Conservation (phyloP, 1,139 yeast species). For the Casaregolazyma suthepensis region DNA sequence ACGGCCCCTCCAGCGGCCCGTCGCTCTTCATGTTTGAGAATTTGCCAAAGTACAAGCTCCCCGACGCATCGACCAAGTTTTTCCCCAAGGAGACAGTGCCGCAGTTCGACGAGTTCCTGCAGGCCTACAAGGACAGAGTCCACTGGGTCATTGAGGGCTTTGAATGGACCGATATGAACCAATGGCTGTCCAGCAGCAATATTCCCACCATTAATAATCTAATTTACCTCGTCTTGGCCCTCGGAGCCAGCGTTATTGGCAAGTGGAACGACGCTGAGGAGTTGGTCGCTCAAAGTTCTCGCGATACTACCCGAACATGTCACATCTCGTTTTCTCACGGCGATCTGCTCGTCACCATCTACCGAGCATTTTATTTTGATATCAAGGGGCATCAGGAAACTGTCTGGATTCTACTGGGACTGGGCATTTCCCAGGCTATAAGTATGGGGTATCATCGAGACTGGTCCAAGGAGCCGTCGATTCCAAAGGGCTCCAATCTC, state of each 20-base stretch:
- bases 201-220: slow-evolving; percentile 17
- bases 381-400: slow-evolving; percentile 17
- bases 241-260: slow-evolving; percentile 13
- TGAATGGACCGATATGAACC: slow-evolving; percentile 16
- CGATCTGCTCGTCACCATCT: slow-evolving; percentile 5
- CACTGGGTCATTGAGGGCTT: slow-evolving; percentile 21
- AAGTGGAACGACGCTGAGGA: slow-evolving; percentile 13
- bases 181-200: slow-evolving; percentile 15
- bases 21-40: slow-evolving; percentile 17
- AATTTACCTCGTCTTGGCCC: slow-evolving; percentile 17
- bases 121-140: slow-evolving; percentile 14
- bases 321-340: slow-evolving; percentile 8
- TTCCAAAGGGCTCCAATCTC: slow-evolving; percentile 4
- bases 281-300: neutral
- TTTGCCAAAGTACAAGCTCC: slow-evolving; percentile 7
- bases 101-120: slow-evolving; percentile 13
- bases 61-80: slow-evolving; percentile 10
- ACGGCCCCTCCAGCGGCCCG: slow-evolving; percentile 22
- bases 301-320: neutral
- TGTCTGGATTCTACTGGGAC: slow-evolving; percentile 17
- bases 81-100: slow-evolving; percentile 18
- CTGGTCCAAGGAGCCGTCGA: slow-evolving; percentile 11
- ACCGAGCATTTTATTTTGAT: slow-evolving; percentile 15
- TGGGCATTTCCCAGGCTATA: slow-evolving; percentile 17
- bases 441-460: slow-evolving; percentile 22